Conservation (phyloP, 306 rosid genomes). For the Cucurbita argyrosperma region DNA sequence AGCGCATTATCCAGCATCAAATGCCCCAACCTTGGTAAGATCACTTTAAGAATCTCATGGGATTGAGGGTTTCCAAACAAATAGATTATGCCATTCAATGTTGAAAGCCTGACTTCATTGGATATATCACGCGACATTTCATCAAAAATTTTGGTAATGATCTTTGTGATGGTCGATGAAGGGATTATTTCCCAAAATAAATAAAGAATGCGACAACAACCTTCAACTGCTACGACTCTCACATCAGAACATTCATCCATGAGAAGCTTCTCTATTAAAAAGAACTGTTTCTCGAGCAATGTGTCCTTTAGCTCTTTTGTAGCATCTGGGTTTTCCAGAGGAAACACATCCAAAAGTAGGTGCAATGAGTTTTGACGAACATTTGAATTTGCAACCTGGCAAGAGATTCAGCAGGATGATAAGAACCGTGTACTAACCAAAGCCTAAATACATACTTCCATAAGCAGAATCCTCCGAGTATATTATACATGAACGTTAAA, state of each 20-base stretch:
- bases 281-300: slow-evolving; percentile 66
- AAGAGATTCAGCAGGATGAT: slow-evolving; percentile 7
- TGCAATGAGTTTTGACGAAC: slow-evolving; percentile 84
- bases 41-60: slow-evolving; percentile 79
- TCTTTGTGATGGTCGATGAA: slow-evolving; percentile 56
- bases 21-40: slow-evolving; percentile 70
- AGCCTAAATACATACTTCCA: not conserved
- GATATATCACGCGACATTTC: slow-evolving; percentile 64
- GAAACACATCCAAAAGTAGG: slow-evolving; percentile 70
- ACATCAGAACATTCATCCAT: slow-evolving; percentile 59
- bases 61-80: slow-evolving; percentile 69
- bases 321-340: slow-evolving; percentile 86
- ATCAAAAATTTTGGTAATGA: slow-evolving; percentile 47
- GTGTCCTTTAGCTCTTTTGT: slow-evolving; percentile 79
- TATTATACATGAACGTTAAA: not conserved
- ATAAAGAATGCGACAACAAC: slow-evolving; percentile 71
- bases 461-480: not conserved
- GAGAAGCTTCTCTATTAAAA: slow-evolving; percentile 60
- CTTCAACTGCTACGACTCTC: slow-evolving; percentile 86
- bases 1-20: slow-evolving; percentile 49
- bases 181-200: slow-evolving; percentile 87
- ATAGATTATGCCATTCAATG: slow-evolving; percentile 58
- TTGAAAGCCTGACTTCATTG: slow-evolving; percentile 72
- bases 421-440: not conserved
- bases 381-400: slow-evolving; percentile 79